phyloP scores from a whole-genome alignment of 2,329 filamentous ascomycete species.

The Alternaria burnsii region DNA sequence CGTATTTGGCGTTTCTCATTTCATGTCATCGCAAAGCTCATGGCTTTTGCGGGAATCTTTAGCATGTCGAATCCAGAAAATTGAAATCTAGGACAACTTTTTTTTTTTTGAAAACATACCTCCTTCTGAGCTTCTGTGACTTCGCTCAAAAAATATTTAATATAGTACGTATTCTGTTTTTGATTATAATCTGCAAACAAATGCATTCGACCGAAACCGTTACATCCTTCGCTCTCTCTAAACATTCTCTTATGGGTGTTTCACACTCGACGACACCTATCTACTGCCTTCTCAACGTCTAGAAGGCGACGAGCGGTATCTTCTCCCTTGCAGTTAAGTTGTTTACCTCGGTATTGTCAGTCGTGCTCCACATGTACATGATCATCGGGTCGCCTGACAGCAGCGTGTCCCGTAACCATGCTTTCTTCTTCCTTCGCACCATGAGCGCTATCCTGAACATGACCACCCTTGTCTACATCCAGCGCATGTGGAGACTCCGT shows the following conservation, averaged over 20 bases:
- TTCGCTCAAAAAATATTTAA: not conserved
- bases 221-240: not conserved
- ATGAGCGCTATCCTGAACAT: conserved; percentile 25
- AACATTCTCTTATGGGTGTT: not conserved
- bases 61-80: not conserved
- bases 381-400: not conserved
- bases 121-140: not conserved
- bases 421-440: conserved; percentile 15
- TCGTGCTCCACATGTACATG: conserved; percentile 8
- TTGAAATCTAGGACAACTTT: not conserved
- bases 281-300: not conserved
- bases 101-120: not conserved
- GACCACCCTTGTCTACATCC: conserved; percentile 24
- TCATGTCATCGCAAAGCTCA: not conserved
- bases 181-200: not conserved
- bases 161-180: not conserved
- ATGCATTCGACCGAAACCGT: not conserved
- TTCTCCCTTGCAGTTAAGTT: conserved; percentile 1
- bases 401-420: conserved; percentile 1
- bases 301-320: conserved; percentile 10
- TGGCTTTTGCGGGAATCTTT: not conserved
- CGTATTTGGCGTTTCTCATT: conserved; percentile 3
- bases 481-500: not conserved
- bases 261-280: not conserved
- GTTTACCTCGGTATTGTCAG: conserved; percentile 14